A percentile compares a stretch with the other conserved stretches of the same genome.
Conservation (phyloP, 2,329 filamentous ascomycete genomes). For the Penicillium sp. region DNA sequence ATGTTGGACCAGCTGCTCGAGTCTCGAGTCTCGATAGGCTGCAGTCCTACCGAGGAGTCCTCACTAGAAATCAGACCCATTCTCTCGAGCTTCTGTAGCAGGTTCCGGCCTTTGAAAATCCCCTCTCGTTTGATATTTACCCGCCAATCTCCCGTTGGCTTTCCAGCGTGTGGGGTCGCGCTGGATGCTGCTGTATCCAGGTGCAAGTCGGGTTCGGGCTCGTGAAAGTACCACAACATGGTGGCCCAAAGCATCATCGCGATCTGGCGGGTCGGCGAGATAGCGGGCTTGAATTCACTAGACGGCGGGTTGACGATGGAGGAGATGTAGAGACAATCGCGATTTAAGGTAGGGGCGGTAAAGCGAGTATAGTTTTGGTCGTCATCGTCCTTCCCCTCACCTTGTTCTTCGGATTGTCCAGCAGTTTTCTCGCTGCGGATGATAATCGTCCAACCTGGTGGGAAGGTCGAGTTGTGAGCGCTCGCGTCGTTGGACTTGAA, state of each 20-base stretch:
- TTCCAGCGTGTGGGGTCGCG: slow-evolving; percentile 62
- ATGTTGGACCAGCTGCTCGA: slow-evolving; percentile 68
- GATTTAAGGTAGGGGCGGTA: slow-evolving; percentile 65
- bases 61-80: slow-evolving; percentile 80
- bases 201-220: slow-evolving; percentile 63
- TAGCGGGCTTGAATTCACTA: slow-evolving; percentile 71
- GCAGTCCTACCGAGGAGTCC: slow-evolving; percentile 67
- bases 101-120: slow-evolving; percentile 75
- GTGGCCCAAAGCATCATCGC: slow-evolving; percentile 97
- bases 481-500: slow-evolving; percentile 79
- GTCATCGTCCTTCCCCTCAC: slow-evolving; percentile 12
- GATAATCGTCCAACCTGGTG: slow-evolving; percentile 84
- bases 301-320: slow-evolving; percentile 80
- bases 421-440: slow-evolving; percentile 60
- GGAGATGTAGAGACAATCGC: slow-evolving; percentile 84
- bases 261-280: slow-evolving; percentile 78
- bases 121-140: slow-evolving; percentile 81
- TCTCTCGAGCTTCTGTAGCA: slow-evolving; percentile 84
- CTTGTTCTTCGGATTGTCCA: slow-evolving; percentile 33
- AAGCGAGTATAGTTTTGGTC: slow-evolving; percentile 49
- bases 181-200: slow-evolving; percentile 60
- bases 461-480: slow-evolving; percentile 59
- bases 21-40: slow-evolving; percentile 54
- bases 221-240: slow-evolving; percentile 96
- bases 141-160: slow-evolving; percentile 78